Evolutionary conservation across 202 grass and related monocot species (phyloP).

Genomic region (Miscanthus sacchariflorus): DNA sequence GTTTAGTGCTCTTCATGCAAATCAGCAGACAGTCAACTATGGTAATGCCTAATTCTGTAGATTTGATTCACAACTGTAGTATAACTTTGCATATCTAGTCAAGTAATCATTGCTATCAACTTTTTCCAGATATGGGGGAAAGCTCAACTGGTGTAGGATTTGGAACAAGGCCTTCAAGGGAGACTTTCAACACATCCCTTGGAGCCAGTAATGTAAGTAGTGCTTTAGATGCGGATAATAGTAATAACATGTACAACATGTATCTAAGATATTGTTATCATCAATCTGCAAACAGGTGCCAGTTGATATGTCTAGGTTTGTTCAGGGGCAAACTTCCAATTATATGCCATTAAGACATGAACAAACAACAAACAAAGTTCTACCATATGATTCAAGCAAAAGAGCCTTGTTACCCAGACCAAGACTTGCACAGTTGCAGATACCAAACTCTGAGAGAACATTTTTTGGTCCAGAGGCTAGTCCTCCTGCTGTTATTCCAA

Average conservation of each 20-base stretch:
- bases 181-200: conserved; percentile 28
- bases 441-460: conserved; percentile 43
- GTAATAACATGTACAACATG: background rate
- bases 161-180: conserved; percentile 25
- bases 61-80: background rate
- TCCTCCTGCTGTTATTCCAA: conserved; percentile 24
- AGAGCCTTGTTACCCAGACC: conserved; percentile 29
- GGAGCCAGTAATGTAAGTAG: conserved; percentile 48
- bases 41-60: conserved; percentile 41
- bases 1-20: conserved; percentile 27
- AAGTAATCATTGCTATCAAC: background rate
- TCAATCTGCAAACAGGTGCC: conserved; percentile 47
- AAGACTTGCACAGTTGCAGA: conserved; percentile 36
- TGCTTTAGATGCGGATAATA: background rate
- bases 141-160: conserved; percentile 22
- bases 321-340: conserved; percentile 39
- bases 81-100: conserved; percentile 14
- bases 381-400: conserved; percentile 41
- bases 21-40: conserved; percentile 32
- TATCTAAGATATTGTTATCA: conserved; percentile 33
- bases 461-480: conserved; percentile 26
- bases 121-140: conserved; percentile 32
- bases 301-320: conserved; percentile 36
- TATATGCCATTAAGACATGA: conserved; percentile 31
- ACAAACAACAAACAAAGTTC: background rate